Conservation (phyloP, 805 yeast genomes). For the Suhomyces kilbournensis region DNA sequence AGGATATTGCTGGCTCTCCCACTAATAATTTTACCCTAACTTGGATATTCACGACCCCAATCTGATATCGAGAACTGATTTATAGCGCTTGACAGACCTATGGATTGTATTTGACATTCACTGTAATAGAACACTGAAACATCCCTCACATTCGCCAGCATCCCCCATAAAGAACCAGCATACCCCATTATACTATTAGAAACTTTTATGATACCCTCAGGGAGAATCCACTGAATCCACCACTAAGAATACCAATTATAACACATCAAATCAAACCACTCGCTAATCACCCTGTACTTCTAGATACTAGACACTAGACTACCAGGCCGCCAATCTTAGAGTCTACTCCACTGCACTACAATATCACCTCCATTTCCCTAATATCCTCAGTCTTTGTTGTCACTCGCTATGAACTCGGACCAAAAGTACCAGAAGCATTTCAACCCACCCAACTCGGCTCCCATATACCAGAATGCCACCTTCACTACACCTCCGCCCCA, state of each 20-base stretch:
- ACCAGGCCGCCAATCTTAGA: too few species aligned
- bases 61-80: background rate
- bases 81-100: background rate
- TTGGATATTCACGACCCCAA: background rate
- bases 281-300: too few species aligned
- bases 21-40: background rate
- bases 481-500: constrained; percentile 3
- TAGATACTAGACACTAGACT: too few species aligned
- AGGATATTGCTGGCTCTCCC: background rate
- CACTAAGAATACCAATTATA: too few species aligned
- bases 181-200: background rate
- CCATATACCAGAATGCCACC: background rate
- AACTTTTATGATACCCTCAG: background rate
- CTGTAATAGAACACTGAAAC: background rate
- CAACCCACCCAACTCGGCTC: background rate
- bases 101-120: background rate
- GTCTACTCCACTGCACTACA: background rate
- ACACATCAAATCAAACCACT: too few species aligned
- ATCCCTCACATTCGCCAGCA: background rate
- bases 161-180: background rate
- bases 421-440: background rate
- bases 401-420: background rate
- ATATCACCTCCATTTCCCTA: background rate
- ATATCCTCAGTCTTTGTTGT: too few species aligned
- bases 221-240: background rate